Evolutionary conservation across 2,329 filamentous ascomycete species (phyloP).

Genomic region (Apiospora kogelbergensis): DNA sequence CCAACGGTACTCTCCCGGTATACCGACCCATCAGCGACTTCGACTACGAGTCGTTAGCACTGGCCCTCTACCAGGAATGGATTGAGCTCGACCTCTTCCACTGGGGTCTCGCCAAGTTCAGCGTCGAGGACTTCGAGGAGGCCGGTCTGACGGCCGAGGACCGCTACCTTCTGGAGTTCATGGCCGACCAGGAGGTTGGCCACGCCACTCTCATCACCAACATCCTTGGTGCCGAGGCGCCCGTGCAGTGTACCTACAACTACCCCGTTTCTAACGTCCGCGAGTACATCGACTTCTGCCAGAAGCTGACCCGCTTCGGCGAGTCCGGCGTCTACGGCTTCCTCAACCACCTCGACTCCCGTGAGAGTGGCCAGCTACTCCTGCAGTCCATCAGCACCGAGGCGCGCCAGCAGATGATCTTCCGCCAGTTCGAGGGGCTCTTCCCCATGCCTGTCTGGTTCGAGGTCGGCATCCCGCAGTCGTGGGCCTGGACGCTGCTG

Average conservation of each 20-base stretch:
- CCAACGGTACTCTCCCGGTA: conserved; percentile 73
- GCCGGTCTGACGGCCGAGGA: conserved; percentile 70
- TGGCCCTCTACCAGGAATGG: conserved; percentile 80
- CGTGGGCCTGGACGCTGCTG: conserved; percentile 80
- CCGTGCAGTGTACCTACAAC: conserved; percentile 76
- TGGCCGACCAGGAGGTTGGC: conserved; percentile 75
- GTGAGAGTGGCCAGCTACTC: conserved; percentile 71
- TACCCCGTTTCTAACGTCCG: conserved; percentile 74
- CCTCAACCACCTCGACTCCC: conserved; percentile 73
- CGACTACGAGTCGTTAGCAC: conserved; percentile 74
- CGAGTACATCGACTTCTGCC: conserved; percentile 81
- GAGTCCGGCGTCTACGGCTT: conserved; percentile 82
- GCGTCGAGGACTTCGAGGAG: conserved; percentile 65
- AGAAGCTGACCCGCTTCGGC: conserved; percentile 81
- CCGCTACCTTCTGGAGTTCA: conserved; percentile 70
- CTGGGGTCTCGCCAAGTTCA: conserved; percentile 70
- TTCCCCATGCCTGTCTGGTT: conserved; percentile 86
- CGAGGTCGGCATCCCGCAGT: conserved; percentile 75
- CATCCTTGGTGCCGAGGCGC: conserved; percentile 70
- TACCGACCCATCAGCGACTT: conserved; percentile 81
- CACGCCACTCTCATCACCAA: conserved; percentile 77
- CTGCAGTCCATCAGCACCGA: conserved; percentile 77
- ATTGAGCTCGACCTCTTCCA: conserved; percentile 84
- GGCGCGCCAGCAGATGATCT: conserved; percentile 80
- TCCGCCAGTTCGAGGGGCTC: conserved; percentile 78